Conservation (phyloP, 768 basidiomycete species). For the Termitomyces sp. region DNA sequence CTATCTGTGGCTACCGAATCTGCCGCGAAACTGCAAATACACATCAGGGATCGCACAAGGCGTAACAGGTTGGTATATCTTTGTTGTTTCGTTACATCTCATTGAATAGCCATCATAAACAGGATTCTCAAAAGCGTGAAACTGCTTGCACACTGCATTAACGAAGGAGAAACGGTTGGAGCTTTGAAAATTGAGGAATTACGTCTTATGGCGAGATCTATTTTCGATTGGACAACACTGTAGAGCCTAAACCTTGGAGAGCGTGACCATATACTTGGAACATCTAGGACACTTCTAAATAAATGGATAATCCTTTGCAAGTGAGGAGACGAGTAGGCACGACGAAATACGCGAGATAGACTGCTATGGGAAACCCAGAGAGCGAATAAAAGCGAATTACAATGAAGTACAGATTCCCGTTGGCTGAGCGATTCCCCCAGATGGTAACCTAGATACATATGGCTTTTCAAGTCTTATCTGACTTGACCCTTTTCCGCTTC, state of each 20-base stretch:
- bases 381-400: background rate
- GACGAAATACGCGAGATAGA: background rate
- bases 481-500: conserved; percentile 42
- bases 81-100: background rate
- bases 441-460: background rate
- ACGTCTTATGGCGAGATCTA: conserved; percentile 6
- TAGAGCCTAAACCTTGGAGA: conserved; percentile 2
- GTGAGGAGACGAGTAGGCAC: background rate
- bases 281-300: background rate
- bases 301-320: background rate
- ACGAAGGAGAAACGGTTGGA: background rate
- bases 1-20: conserved; percentile 54
- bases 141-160: conserved; percentile 5
- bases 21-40: conserved; percentile 49
- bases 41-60: conserved; percentile 44
- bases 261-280: background rate
- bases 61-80: conserved; percentile 40
- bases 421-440: background rate
- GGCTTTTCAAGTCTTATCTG: conserved; percentile 20
- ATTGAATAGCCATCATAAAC: background rate
- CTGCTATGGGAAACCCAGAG: background rate
- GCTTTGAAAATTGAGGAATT: conserved; percentile 7
- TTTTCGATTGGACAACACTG: conserved; percentile 5
- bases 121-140: conserved; percentile 13
- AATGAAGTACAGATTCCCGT: background rate